Evolutionary conservation across 306 rosid species (phyloP), one percentile per base, ranked within the genome.

Genomic region (Abrus precatorius): DNA sequence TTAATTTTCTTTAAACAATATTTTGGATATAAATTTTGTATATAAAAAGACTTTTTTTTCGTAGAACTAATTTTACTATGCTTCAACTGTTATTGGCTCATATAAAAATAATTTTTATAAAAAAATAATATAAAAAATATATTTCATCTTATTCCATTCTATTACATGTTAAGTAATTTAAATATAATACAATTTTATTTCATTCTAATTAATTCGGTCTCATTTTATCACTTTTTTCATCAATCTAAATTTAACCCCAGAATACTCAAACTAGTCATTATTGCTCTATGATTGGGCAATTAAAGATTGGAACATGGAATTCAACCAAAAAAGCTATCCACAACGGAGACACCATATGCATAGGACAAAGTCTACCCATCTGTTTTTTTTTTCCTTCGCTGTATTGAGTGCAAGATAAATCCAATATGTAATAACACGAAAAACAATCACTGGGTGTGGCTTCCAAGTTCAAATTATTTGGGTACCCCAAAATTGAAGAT

Each of bases 331-430:
- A 77, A 30, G 6, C 61, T 32, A 64, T 40, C 41, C 57, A 72
- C 41, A 54, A 14, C 9, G 77, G 30, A 84, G 69, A 79, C 74
- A 50, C 68, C 88, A 81, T 59, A 82, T 54, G 73, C 45, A 80
- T 13, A 56, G 41, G 78, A 82, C 85, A 76, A 76, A 68, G 45
- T 29, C 43, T 45, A 10, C 6, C 57, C 45, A 5, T 6, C 11
- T 14, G 7, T 28, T 68, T 8, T 44, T 2, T 68, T 3, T 53
- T 2, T 20, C 20, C 20, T 73, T 32, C 12, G 47, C 27, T 4
- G 77, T 13, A 29, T 38, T 28, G 28, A 10, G 52, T 43, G 40
- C 57, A 55, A 64, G 27, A 47, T 78, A 75, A 82, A 55, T 78
- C 71, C 55, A 64, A 32, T 28, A 13, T 32, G 43, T 34, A 72